These are phyloP conservation scores for Whalleya microplaca DNA, from an alignment of 2,329 filamentous ascomycete species.

Conservation along the genomic window DNA sequence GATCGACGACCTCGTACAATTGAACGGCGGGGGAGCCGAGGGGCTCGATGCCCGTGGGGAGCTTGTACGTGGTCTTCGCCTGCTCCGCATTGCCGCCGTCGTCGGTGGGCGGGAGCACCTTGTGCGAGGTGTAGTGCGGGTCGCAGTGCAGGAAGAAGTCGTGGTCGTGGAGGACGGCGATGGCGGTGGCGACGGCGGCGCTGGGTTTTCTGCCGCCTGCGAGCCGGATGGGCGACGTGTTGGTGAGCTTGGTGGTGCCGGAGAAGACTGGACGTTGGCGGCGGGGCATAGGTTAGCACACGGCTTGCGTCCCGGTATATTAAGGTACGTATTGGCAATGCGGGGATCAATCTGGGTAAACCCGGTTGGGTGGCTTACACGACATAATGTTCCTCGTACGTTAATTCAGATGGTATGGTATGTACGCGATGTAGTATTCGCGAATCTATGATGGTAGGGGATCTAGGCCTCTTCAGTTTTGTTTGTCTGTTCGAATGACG, in stretches of 20 bases:
- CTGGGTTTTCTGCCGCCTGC: conserved; percentile 10
- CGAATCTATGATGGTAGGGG: neutral
- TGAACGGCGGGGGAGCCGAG: conserved; percentile 29
- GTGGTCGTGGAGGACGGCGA: conserved; percentile 55
- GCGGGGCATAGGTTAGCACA: neutral
- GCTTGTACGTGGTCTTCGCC: conserved; percentile 31
- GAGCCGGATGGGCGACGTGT: conserved; percentile 48
- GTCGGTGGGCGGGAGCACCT: conserved; percentile 26
- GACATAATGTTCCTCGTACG: neutral
- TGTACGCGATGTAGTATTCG: neutral
- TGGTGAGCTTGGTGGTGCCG: conserved; percentile 46
- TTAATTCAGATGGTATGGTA: neutral
- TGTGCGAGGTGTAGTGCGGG: conserved; percentile 47
- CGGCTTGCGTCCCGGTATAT: neutral
- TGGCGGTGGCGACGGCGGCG: conserved; percentile 24
- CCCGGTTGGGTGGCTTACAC: neutral
- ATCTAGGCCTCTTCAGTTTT: no score
- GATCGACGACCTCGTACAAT: conserved; percentile 54
- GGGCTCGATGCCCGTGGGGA: conserved; percentile 31
- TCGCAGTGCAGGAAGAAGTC: conserved; percentile 56
- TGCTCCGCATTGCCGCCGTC: no score
- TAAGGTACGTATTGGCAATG: neutral
- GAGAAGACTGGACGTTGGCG: conserved; percentile 44
- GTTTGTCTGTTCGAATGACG: no score
- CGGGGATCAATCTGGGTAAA: neutral